Evolutionary conservation across 2,329 filamentous ascomycete genomes (phyloP).

Genomic region (Claviceps sp.): DNA sequence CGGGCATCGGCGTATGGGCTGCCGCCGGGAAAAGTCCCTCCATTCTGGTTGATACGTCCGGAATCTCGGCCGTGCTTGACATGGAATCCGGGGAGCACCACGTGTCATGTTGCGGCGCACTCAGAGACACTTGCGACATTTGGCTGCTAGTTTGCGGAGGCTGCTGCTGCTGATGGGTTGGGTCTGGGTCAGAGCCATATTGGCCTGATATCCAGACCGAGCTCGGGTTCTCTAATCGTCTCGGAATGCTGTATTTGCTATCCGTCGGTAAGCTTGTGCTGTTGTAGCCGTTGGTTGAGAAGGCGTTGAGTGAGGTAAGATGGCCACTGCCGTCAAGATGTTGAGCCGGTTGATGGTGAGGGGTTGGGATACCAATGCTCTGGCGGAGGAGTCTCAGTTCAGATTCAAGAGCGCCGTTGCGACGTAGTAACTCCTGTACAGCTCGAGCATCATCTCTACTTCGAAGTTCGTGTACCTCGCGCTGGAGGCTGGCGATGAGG

Average conservation of each 20-base stretch:
- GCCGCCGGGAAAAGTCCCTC: background rate
- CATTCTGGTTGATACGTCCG: background rate
- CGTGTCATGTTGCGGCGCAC: background rate
- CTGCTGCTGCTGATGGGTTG: background rate
- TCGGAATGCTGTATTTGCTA: background rate
- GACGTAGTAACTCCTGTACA: background rate
- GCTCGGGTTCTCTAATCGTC: background rate
- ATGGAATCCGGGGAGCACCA: background rate
- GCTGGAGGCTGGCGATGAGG: background rate
- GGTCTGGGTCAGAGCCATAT: background rate
- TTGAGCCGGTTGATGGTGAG: background rate
- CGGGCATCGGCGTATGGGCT: background rate
- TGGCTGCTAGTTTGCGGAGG: background rate
- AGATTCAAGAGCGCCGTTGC: background rate
- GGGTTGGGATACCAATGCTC: background rate
- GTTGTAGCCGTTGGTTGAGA: background rate
- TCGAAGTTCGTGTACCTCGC: constrained; percentile 1
- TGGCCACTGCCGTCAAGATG: background rate
- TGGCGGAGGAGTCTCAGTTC: background rate
- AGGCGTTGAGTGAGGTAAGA: background rate
- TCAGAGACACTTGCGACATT: background rate
- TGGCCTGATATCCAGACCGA: background rate
- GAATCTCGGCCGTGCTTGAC: background rate
- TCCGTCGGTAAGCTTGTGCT: background rate
- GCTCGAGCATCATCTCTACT: background rate